Conservation (phyloP, 2,329 filamentous ascomycete genomes). For the Penicillium occitanis region DNA sequence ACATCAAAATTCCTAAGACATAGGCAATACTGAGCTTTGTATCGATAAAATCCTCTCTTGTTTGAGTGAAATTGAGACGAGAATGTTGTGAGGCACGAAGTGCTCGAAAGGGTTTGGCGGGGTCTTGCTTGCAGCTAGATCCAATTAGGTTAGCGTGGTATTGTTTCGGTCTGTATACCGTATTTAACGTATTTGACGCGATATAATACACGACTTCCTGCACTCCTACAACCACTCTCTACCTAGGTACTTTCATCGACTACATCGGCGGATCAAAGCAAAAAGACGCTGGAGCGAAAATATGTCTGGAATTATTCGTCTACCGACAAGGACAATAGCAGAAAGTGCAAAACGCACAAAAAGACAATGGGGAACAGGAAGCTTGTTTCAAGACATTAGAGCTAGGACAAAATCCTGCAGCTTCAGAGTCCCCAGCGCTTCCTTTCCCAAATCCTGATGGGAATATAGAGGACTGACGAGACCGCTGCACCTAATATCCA, state of each 20-base stretch:
- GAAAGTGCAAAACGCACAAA: too few relatives aligned
- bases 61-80: background rate
- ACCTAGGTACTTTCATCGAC: background rate
- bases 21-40: background rate
- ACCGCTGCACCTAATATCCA: constrained; percentile 1
- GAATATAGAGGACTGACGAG: background rate
- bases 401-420: too few relatives aligned
- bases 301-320: background rate
- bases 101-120: constrained; percentile 7
- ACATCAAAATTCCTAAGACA: too few relatives aligned
- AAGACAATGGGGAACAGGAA: too few relatives aligned
- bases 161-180: background rate
- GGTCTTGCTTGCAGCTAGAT: background rate
- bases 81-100: background rate
- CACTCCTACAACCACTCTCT: background rate
- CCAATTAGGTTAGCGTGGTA: background rate
- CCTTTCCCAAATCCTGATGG: constrained; percentile 3
- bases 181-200: background rate
- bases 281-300: background rate
- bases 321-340: background rate
- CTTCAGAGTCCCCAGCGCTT: background rate
- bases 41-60: background rate
- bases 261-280: background rate
- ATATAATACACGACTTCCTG: background rate
- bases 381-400: background rate